Evolutionary conservation across 768 basidiomycete genomes (phyloP).

Genomic region (Baorangia bicolor): DNA sequence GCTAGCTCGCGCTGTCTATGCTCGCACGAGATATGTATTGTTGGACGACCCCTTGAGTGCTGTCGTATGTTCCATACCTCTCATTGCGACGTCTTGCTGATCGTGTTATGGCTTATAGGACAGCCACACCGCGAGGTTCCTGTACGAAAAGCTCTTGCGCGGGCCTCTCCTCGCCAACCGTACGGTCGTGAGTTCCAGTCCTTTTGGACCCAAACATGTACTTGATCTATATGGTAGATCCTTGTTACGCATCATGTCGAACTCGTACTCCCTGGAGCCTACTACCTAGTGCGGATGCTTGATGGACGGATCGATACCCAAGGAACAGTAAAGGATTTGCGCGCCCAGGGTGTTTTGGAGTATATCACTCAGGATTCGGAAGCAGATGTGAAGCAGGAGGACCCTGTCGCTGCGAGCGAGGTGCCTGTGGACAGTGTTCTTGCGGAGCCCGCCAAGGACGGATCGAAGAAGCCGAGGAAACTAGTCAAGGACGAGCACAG

Average conservation of each 20-base stretch:
- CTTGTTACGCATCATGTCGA: slow-evolving; percentile 85
- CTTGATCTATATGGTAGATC: slow-evolving; percentile 37
- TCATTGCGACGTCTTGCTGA: background rate
- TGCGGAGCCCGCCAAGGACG: background rate
- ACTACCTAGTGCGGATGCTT: slow-evolving; percentile 75
- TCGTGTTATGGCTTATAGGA: slow-evolving; percentile 42
- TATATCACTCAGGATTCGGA: slow-evolving; percentile 54
- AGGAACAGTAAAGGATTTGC: slow-evolving; percentile 66
- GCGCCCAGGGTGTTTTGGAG: slow-evolving; percentile 58
- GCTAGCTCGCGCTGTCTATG: slow-evolving; percentile 80
- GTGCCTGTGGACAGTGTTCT: slow-evolving; percentile 1
- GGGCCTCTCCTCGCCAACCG: slow-evolving; percentile 66
- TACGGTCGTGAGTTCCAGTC: slow-evolving; percentile 55
- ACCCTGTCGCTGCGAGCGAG: slow-evolving; percentile 24
- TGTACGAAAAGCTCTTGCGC: slow-evolving; percentile 62
- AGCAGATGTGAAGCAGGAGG: slow-evolving; percentile 48
- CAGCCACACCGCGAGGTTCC: slow-evolving; percentile 61
- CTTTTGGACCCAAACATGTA: background rate
- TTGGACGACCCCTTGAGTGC: slow-evolving; percentile 82
- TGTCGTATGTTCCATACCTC: slow-evolving; percentile 49
- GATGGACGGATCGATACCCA: slow-evolving; percentile 80
- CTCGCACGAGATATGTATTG: slow-evolving; percentile 65
- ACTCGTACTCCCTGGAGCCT: slow-evolving; percentile 69
- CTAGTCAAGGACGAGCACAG: slow-evolving; percentile 81
- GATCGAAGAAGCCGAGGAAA: slow-evolving; percentile 63